A percentile compares a stretch with the other conserved stretches of the same genome.
Evolutionary conservation across 2,329 filamentous ascomycete genomes (phyloP).

Genomic region (Fusarium siculi): DNA sequence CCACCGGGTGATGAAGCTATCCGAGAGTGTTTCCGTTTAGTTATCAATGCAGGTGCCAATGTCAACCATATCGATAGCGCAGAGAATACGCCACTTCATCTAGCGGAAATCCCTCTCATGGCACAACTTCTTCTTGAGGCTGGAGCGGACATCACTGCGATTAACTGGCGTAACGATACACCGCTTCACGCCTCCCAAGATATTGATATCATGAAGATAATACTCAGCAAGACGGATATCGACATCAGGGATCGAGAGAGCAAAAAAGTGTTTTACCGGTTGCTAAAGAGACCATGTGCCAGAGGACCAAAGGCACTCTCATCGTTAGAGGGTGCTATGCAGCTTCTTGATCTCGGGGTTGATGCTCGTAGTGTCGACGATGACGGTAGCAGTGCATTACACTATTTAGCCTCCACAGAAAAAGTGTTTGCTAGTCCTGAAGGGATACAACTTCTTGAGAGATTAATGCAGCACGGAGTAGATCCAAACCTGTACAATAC

Average conservation of each 20-base stretch:
- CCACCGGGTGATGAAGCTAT: neutral
- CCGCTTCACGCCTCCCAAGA: neutral
- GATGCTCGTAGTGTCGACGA: neutral
- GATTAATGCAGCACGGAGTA: neutral
- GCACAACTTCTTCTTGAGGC: neutral
- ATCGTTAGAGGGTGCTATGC: neutral
- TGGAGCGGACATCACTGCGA: neutral
- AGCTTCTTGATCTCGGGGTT: neutral
- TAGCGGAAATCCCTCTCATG: neutral
- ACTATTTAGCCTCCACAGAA: neutral
- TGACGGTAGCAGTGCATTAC: neutral
- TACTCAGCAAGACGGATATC: neutral
- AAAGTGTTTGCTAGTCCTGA: neutral
- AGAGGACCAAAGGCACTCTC: neutral
- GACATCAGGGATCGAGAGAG: neutral
- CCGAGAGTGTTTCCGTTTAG: neutral
- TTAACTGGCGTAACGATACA: neutral
- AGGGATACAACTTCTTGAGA: neutral
- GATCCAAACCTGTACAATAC: neutral
- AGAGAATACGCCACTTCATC: neutral
- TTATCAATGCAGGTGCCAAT: neutral
- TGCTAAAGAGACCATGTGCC: accelerated
- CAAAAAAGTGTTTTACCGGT: neutral
- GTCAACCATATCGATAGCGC: neutral
- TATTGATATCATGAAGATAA: neutral